Evolutionary conservation across 352 stramenopile genomes (phyloP).

Genomic region (Phytopythium boreale): DNA sequence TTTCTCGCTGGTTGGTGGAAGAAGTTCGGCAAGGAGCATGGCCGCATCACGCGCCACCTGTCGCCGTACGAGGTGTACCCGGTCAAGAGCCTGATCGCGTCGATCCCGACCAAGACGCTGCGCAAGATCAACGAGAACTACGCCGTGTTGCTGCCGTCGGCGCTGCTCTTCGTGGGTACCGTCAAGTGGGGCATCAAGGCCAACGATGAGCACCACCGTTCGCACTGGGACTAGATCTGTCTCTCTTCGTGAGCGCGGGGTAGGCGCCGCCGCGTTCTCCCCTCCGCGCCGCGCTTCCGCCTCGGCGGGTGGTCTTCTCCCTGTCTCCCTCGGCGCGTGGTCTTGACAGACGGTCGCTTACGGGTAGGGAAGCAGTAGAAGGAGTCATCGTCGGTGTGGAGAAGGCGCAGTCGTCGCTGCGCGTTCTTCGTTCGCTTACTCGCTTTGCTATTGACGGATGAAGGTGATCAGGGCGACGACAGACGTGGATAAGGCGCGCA

Average conservation of each 20-base stretch:
- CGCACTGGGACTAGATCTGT: conserved; percentile 66
- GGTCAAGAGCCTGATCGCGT: conserved; percentile 63
- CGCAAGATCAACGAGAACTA: conserved; percentile 84
- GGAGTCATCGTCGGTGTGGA: not conserved
- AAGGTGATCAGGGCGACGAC: not conserved
- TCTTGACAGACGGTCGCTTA: not conserved
- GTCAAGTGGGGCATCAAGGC: conserved; percentile 67
- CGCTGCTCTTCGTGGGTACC: conserved; percentile 60
- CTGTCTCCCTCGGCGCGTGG: conserved; percentile 1
- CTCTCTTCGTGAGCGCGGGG: not conserved
- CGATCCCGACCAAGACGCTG: conserved; percentile 71
- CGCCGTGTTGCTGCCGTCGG: conserved; percentile 59
- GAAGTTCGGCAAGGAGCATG: conserved; percentile 63
- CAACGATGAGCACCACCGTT: conserved; percentile 78
- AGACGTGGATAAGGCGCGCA: not conserved
- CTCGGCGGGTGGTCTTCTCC: not conserved
- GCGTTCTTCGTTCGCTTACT: not conserved
- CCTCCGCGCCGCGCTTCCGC: not conserved
- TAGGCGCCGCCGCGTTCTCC: not conserved
- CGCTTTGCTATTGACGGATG: not conserved
- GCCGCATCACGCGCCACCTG: conserved; percentile 63
- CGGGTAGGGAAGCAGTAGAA: not conserved
- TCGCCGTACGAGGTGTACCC: conserved; percentile 70
- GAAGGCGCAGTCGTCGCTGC: not conserved
- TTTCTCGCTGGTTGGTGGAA: conserved; percentile 70